These are phyloP conservation scores for Ganoderma lucidum DNA, from an alignment of 1,284 basidiomycete genomes.

Conservation along the genomic window DNA sequence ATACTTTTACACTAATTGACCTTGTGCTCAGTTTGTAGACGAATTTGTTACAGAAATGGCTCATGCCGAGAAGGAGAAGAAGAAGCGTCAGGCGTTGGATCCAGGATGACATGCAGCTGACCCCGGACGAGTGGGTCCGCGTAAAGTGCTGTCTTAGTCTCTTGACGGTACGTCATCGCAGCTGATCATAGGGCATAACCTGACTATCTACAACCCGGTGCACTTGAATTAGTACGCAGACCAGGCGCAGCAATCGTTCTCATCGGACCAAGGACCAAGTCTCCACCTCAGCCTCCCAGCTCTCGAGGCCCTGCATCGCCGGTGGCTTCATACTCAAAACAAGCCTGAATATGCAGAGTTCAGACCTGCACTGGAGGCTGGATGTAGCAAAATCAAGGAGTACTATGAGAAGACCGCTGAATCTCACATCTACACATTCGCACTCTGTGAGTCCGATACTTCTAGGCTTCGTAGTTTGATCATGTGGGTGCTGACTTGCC, in stretches of 20 bases:
- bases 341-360: constrained; percentile 35
- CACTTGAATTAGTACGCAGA: background rate
- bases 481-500: background rate
- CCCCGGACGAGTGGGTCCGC: too few species aligned
- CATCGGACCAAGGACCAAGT: background rate
- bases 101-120: too few species aligned
- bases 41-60: too few species aligned
- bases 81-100: too few species aligned
- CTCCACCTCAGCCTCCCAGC: constrained; percentile 47
- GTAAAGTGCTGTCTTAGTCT: too few species aligned
- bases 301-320: constrained; percentile 44
- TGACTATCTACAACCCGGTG: background rate
- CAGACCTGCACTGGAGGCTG: constrained; percentile 18
- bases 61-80: too few species aligned
- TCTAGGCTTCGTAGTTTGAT: background rate
- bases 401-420: constrained; percentile 31
- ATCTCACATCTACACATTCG: constrained; percentile 24
- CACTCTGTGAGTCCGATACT: constrained; percentile 26
- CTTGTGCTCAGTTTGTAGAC: too few species aligned
- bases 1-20: too few species aligned
- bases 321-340: constrained; percentile 37
- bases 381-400: constrained; percentile 19
- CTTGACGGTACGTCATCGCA: too few species aligned
- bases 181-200: too few species aligned
- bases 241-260: constrained; percentile 12